Percentiles rank a stretch among this genome's conserved stretches.
Evolutionary conservation across 148 eudicot genomes (phyloP).

Genomic region (Camellia japonica): DNA sequence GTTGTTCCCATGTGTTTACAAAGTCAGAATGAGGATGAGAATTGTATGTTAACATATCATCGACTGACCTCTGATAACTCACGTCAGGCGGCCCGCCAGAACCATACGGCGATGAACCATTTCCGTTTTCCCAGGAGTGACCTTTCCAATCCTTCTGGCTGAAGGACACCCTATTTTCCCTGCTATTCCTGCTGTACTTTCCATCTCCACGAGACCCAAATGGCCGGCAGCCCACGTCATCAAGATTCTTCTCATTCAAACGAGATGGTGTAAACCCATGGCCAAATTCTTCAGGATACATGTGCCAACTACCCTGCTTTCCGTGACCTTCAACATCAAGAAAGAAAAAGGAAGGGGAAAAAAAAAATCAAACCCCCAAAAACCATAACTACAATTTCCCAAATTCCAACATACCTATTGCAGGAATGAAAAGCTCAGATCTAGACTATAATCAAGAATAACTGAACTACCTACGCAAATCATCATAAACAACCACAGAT

Average conservation of each 20-base stretch:
- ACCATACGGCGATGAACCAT: constrained; percentile 33
- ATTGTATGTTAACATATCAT: constrained; percentile 36
- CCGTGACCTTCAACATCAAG: constrained; percentile 56
- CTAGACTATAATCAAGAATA: neutral
- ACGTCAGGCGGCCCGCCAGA: constrained; percentile 32
- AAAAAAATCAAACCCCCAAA: constrained; percentile 19
- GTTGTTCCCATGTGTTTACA: constrained; percentile 38
- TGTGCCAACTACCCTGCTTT: constrained; percentile 66
- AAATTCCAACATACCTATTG: neutral
- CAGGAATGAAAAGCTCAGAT: constrained; percentile 4
- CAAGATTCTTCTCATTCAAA: constrained; percentile 38
- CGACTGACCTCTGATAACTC: constrained; percentile 41
- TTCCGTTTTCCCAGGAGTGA: constrained; percentile 41
- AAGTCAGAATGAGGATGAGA: constrained; percentile 47
- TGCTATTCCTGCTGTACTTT: constrained; percentile 47
- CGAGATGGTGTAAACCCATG: constrained; percentile 46
- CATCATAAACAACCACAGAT: constrained; percentile 3
- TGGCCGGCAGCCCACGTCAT: constrained; percentile 41
- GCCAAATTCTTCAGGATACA: constrained; percentile 42
- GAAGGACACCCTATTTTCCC: constrained; percentile 50
- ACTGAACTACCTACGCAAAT: neutral
- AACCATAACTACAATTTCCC: neutral
- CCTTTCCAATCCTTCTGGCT: constrained; percentile 60
- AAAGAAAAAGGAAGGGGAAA: neutral
- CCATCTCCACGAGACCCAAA: constrained; percentile 47